Base-by-base conservation (phyloP, 352 stramenopile species). In the Globisporangium viniferum region DNA sequence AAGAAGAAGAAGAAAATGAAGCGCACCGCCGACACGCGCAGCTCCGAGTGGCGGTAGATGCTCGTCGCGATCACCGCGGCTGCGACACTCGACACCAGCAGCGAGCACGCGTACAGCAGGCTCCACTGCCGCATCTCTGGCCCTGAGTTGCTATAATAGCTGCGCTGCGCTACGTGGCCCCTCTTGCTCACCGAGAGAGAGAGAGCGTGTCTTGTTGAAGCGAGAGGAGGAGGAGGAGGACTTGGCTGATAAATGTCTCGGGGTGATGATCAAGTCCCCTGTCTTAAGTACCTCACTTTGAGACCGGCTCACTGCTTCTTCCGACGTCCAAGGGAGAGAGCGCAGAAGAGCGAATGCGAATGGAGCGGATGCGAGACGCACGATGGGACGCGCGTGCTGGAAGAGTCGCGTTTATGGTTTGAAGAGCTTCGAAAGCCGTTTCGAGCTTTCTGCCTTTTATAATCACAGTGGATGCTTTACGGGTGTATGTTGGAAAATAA, bases 1-100 rank as follows among this genome's bases (percentile, higher is more conserved):
- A 89, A 87, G 62, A 87, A 84, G 56, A 74, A 84, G 69, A 86
- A 77, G 67, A 87, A 71, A 12, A 87, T 69, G 69, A 78, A 86
- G 54, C 72, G 75, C 44, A 84, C 75, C 12, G 75, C 77, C 14
- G 80, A 89, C 46, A 73, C 57, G 54, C 70, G 74, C 60, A 80
- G 57, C 55, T 84, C 74, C 6, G 70, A 76, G 57, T 82, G 72
- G 51, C 48, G 68, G 56, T 80, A 80, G 33, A 86, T 72, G 10
- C 65, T 62, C 24, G 65, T 72, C 2, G 78, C 72, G 56, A 86
- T 78, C 20, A 65, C 63, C 27, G 67, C 79, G n/a, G 76, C 76
- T n/a, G 80, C 70, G 27, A 77, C 53, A 51, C 72, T 79, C 46
- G 76, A 79, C 18, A 80, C 66, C 35, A 77, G 67, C 33, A 84